phyloP scores from a whole-genome alignment of 768 basidiomycete genomes.

The Filobasidium wieringae region DNA sequence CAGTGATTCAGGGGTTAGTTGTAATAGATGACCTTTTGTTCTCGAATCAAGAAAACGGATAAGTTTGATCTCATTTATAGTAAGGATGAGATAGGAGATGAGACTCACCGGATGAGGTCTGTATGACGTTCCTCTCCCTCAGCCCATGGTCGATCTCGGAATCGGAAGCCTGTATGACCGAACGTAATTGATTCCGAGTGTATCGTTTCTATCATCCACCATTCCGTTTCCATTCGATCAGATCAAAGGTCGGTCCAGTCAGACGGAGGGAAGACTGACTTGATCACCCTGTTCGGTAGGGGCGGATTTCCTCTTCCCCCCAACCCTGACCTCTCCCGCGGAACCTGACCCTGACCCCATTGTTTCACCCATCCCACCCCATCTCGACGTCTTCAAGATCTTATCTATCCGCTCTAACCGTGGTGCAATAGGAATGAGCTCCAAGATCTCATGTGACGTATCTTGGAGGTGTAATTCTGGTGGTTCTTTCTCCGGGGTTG shows the following conservation, averaged over 20 bases:
- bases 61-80: constrained; percentile 4
- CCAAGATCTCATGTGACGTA: constrained; percentile 69
- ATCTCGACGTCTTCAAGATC: constrained; percentile 55
- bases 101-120: constrained; percentile 54
- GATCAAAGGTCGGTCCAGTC: too few species aligned
- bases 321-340: constrained; percentile 11
- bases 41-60: too few species aligned
- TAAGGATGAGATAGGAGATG: neutral
- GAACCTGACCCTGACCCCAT: neutral
- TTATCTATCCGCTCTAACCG: constrained; percentile 54
- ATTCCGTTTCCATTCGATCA: constrained; percentile 41
- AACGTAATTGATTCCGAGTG: constrained; percentile 53
- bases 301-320: constrained; percentile 15
- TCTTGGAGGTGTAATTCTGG: constrained; percentile 57
- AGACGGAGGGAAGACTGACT: too few species aligned
- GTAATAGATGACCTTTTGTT: constrained; percentile 67
- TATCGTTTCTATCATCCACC: constrained; percentile 40
- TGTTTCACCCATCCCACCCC: constrained; percentile 47
- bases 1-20: constrained; percentile 48
- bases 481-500: too few species aligned
- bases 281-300: too few species aligned
- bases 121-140: constrained; percentile 57
- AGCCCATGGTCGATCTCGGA: constrained; percentile 57
- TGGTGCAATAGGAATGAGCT: constrained; percentile 66
- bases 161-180: constrained; percentile 71